Base-by-base conservation (phyloP, 2,329 filamentous ascomycete species). In the Aspergillus clavatus region DNA sequence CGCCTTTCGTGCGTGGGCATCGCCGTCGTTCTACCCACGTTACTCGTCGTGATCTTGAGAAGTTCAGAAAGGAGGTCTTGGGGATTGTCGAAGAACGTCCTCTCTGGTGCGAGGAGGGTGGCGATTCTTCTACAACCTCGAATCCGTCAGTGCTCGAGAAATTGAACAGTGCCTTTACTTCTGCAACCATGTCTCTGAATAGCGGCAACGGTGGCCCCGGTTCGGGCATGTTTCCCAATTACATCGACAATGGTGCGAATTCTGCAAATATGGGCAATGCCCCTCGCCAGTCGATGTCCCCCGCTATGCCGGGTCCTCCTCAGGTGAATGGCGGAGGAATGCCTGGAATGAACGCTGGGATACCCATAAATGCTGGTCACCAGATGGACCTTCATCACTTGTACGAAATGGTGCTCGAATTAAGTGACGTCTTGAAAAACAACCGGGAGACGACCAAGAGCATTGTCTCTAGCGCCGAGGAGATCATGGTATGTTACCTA, bases 311-410 rank as follows among this genome's bases (percentile, higher is more conserved):
- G 19, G 61, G 64, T 40, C 40, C 58, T 14, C 54, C 61, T 28
- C 66, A 69, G 48, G 56, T 60, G 37, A 67, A 69, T 42, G 67
- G 65, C 16, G 58, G 55, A 24, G 60, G 61, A 14, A 64, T 70
- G 56, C 60, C 62, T 22, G 67, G 61, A 7, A 66, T 70, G 59
- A 66, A 62, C 42, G 56, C 58, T 5, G 59, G 56, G 24, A 60
- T 72, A 47, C 65, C 71, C 1, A 68, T 72, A 63, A 72, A 71
- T 48, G 73, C 73, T 7, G 73, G 73, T 8, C 73, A 76, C 43
- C 71, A 75, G 58, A 74, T 75, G 70, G 73, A 76, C 50, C 61
- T 76, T 38, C 72, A 75, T 49, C 70, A 74, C 43, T 62, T 76
- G 2, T 76, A 72, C 46, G 69, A 73, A 27, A 74, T 74, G 66